Base-by-base conservation (phyloP, 1,284 basidiomycete species). In the Violaceomyces palustris region DNA sequence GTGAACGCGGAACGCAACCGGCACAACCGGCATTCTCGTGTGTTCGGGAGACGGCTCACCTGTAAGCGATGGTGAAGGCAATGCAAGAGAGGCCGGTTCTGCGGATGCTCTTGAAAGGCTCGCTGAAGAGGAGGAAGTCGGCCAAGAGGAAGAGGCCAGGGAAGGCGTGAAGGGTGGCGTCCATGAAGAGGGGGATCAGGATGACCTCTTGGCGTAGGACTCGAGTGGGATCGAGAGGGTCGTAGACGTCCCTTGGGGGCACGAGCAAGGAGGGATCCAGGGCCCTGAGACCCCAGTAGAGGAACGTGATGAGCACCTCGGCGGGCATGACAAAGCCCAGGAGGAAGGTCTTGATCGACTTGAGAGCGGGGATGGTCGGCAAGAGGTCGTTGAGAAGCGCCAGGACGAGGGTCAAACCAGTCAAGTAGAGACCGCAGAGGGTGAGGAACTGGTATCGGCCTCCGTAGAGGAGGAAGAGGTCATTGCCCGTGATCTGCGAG, bases 81-180 rank as follows among this genome's bases (percentile, higher is more conserved):
- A n/a, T n/a, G n/a, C n/a, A n/a, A n/a, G n/a, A n/a, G n/a, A n/a
- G n/a, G n/a, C n/a, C n/a, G n/a, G n/a, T n/a, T n/a, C n/a, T n/a
- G n/a, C n/a, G n/a, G n/a, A n/a, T n/a, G n/a, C n/a, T n/a, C n/a
- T n/a, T n/a, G 22, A 57, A 18, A 8, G 19, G 49, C 30, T 45
- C 35, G 32, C 49, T 49, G 35, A 58, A 50, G 6, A 45, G 12
- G 30, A 52, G 42, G 25, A 47, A 58, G 39, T 58, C 56, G 22
- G 56, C 48, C 24, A 61, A 35, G 17, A 64, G 30, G 24, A 62
- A 62, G 1, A 67, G 46, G 15, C 61, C 59, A 4, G 64, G 64
- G 6, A 59, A 50, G 4, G 53, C 62, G 41, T 67, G 64, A 37
- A 65, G 38, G 25, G 40, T 41, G n/a, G 62, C 49, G 23, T 67